Conservation (phyloP, 177 flowering plant species). For the Viscum album region DNA sequence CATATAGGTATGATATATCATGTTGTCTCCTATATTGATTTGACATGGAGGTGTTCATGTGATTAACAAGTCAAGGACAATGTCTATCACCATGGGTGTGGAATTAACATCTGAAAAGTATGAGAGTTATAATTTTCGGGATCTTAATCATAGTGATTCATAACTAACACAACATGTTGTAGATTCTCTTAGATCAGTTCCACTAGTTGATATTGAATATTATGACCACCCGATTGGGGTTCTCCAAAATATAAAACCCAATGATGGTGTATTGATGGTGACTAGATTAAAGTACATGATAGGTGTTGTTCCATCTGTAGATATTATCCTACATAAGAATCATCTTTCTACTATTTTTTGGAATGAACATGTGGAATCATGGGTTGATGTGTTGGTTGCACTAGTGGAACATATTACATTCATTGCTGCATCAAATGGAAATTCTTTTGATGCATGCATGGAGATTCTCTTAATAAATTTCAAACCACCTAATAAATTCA, state of each 20-base stretch:
- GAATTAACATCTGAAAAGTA: too few relatives aligned
- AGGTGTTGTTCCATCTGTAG: constrained; percentile 49
- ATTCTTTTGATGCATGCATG: constrained; percentile 54
- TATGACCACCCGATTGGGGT: constrained; percentile 44
- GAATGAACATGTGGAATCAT: constrained; percentile 67
- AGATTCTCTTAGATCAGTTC: not conserved
- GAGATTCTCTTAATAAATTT: constrained; percentile 70
- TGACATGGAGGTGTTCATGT: too few relatives aligned
- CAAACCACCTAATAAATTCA: constrained; percentile 35
- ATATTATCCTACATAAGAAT: constrained; percentile 30
- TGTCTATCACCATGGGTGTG: too few relatives aligned
- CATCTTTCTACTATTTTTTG: constrained; percentile 54
- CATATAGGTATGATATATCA: too few relatives aligned
- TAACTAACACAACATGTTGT: not conserved
- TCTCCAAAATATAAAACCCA: constrained; percentile 21
- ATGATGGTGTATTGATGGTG: constrained; percentile 54
- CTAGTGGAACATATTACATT: constrained; percentile 40
- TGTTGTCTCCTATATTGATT: too few relatives aligned
- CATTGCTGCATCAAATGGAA: constrained; percentile 61
- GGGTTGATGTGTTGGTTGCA: constrained; percentile 60
- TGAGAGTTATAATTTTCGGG: too few relatives aligned
- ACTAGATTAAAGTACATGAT: constrained; percentile 55
- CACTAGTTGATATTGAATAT: constrained; percentile 18
- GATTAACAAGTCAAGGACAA: too few relatives aligned
- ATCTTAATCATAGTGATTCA: constrained; percentile 1